Evolutionary conservation across 495 filamentous ascomycete genomes (phyloP).

Genomic region (Elaphomyces granulatus): DNA sequence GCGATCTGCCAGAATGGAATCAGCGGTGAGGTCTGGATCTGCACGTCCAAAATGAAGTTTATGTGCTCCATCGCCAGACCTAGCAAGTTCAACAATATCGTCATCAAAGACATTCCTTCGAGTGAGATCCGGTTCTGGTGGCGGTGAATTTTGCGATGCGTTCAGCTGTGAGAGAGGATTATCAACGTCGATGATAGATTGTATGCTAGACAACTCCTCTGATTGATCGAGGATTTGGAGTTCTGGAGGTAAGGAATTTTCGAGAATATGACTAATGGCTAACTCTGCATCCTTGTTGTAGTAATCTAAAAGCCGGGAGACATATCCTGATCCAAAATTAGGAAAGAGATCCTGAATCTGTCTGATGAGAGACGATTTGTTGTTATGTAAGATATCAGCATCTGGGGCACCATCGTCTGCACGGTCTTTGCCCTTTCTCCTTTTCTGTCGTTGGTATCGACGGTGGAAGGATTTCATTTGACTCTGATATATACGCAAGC

Average conservation of each 20-base stretch:
- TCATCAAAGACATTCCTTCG: conserved; percentile 67
- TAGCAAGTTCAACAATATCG: conserved; percentile 58
- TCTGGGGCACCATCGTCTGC: conserved; percentile 33
- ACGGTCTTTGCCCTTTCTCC: conserved; percentile 56
- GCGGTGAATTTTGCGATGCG: conserved; percentile 23
- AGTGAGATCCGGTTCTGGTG: conserved; percentile 12
- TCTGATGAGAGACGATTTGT: conserved; percentile 68
- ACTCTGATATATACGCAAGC: conserved; percentile 31
- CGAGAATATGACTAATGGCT: conserved; percentile 71
- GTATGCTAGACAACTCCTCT: conserved; percentile 23
- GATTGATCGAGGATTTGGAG: conserved; percentile 26
- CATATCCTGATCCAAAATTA: conserved; percentile 69
- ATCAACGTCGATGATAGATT: conserved; percentile 12
- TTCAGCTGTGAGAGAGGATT: conserved; percentile 24
- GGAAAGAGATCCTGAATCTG: conserved; percentile 92
- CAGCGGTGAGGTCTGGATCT: conserved; percentile 46
- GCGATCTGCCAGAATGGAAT: conserved; percentile 40
- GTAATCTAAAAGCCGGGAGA: conserved; percentile 63
- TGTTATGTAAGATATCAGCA: conserved; percentile 49
- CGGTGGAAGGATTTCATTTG: conserved; percentile 38
- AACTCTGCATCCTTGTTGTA: conserved; percentile 66
- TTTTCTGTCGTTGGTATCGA: conserved; percentile 40
- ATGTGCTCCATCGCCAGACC: conserved; percentile 32
- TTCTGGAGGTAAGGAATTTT: conserved; percentile 54
- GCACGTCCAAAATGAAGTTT: conserved; percentile 65